Conservation (phyloP, 257 asterid genomes). For the Sherardia arvensis region DNA sequence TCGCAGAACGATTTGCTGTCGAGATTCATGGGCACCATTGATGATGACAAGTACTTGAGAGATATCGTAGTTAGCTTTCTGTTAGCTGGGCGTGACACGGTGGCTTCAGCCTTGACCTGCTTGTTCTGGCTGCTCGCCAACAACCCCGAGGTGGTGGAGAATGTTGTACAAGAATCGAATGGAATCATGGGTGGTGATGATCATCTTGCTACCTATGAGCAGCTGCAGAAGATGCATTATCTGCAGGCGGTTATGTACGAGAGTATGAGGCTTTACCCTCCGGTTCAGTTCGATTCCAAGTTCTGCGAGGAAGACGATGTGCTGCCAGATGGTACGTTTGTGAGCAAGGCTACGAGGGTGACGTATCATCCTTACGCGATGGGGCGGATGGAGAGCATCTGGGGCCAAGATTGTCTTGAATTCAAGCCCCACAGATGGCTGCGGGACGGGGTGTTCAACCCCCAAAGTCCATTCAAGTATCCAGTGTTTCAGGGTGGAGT, state of each 20-base stretch:
- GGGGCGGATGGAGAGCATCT: constrained; percentile 40
- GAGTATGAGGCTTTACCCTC: constrained; percentile 63
- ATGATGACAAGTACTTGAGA: constrained; percentile 47
- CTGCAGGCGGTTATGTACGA: constrained; percentile 63
- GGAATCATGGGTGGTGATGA: constrained; percentile 18
- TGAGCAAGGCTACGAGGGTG: constrained; percentile 34
- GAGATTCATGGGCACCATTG: constrained; percentile 40
- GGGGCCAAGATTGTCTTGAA: constrained; percentile 40
- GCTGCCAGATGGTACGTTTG: constrained; percentile 53
- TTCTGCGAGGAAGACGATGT: constrained; percentile 44
- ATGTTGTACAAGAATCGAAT: constrained; percentile 28
- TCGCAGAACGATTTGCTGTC: constrained; percentile 33
- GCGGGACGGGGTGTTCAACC: constrained; percentile 24
- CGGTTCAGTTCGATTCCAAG: constrained; percentile 79
- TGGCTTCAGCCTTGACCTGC: constrained; percentile 55
- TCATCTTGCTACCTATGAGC: constrained; percentile 16
- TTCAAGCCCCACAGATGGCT: constrained; percentile 50
- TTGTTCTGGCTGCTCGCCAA: constrained; percentile 44
- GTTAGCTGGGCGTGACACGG: constrained; percentile 72
- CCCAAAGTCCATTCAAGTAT: constrained; percentile 31
- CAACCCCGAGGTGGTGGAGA: constrained; percentile 13
- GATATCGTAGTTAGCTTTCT: constrained; percentile 65
- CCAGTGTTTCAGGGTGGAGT: constrained; percentile 51
- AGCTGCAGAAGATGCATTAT: constrained; percentile 41
- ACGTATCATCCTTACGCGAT: constrained; percentile 49